A percentile compares a stretch with the other conserved stretches of the same genome.
These are phyloP conservation scores for Aciculosporium take DNA, from an alignment of 2,329 filamentous ascomycete species.

Conservation along the genomic window DNA sequence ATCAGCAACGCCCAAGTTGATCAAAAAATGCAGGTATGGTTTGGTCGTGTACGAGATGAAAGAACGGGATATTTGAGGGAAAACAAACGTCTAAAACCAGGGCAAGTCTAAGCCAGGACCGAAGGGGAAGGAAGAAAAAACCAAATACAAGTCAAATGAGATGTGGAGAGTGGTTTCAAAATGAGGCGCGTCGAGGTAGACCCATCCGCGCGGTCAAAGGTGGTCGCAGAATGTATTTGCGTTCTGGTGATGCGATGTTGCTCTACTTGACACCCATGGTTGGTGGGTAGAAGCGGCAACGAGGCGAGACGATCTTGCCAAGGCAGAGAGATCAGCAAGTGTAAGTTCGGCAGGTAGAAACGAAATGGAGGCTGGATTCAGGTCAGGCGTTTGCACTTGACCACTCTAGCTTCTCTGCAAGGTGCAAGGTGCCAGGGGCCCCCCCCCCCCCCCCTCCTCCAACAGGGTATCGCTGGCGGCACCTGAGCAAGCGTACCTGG, in stretches of 20 bases:
- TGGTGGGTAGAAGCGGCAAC: constrained; percentile 4
- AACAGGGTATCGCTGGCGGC: constrained; percentile 6
- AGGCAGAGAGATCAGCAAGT: background rate
- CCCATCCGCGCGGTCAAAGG: constrained; percentile 15
- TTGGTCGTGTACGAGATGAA: constrained; percentile 9
- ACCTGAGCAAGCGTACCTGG: constrained; percentile 6
- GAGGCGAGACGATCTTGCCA: background rate
- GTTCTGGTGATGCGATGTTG: constrained; percentile 7
- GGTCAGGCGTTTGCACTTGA: background rate
- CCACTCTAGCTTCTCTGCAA: constrained; percentile 2
- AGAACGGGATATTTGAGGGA: constrained; percentile 9
- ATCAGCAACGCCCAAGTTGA: constrained; percentile 11
- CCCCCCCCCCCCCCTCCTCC: background rate
- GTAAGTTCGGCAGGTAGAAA: background rate
- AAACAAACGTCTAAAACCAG: constrained; percentile 23
- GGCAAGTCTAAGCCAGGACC: constrained; percentile 24
- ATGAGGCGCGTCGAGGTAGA: constrained; percentile 4
- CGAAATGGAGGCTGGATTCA: background rate
- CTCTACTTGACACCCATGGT: constrained; percentile 10
- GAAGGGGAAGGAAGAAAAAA: constrained; percentile 14
- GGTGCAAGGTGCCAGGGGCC: constrained; percentile 2
- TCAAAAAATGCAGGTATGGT: constrained; percentile 9
- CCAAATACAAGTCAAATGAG: constrained; percentile 6
- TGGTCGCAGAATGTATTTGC: constrained; percentile 2
- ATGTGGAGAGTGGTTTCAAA: background rate